Percentiles rank a stretch among this genome's conserved stretches.
Conservation (phyloP, 306 rosid genomes). For the Crotalaria pallida region DNA sequence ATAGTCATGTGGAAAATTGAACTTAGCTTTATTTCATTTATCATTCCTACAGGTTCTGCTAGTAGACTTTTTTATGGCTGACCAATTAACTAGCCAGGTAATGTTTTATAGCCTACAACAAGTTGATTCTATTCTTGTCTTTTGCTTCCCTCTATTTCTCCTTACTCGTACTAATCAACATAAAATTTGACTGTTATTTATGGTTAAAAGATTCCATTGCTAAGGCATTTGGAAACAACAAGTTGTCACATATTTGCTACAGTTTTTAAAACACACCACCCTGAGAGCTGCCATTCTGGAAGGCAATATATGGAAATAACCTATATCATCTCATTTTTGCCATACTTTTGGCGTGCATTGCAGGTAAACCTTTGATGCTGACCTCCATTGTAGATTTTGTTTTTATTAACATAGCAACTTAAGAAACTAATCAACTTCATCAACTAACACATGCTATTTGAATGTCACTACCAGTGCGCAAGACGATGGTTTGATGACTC, state of each 20-base stretch:
- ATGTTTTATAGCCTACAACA: background rate
- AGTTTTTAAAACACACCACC: constrained; percentile 38
- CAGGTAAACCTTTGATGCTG: constrained; percentile 44
- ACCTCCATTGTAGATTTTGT: background rate
- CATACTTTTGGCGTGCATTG: constrained; percentile 86
- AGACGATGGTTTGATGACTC: constrained; percentile 74
- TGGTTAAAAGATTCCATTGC: constrained; percentile 53
- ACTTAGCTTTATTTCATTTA: background rate
- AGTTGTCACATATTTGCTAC: constrained; percentile 61
- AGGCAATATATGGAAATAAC: constrained; percentile 46
- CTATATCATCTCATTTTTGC: constrained; percentile 72
- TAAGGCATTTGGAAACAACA: constrained; percentile 72
- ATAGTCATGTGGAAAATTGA: background rate
- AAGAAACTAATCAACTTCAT: background rate
- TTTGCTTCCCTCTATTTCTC: background rate
- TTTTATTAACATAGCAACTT: background rate
- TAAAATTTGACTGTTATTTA: background rate
- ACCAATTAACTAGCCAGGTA: constrained; percentile 98
- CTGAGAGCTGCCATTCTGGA: constrained; percentile 52
- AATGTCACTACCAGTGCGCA: constrained; percentile 53
- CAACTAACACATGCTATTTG: constrained; percentile 22
- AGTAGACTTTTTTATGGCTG: constrained; percentile 92
- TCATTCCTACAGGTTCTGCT: constrained; percentile 29
- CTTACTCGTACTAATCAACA: background rate
- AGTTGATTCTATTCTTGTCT: background rate